phyloP scores from a whole-genome alignment of 2,329 filamentous ascomycete genomes.

The Lasiodiplodia sp. region DNA sequence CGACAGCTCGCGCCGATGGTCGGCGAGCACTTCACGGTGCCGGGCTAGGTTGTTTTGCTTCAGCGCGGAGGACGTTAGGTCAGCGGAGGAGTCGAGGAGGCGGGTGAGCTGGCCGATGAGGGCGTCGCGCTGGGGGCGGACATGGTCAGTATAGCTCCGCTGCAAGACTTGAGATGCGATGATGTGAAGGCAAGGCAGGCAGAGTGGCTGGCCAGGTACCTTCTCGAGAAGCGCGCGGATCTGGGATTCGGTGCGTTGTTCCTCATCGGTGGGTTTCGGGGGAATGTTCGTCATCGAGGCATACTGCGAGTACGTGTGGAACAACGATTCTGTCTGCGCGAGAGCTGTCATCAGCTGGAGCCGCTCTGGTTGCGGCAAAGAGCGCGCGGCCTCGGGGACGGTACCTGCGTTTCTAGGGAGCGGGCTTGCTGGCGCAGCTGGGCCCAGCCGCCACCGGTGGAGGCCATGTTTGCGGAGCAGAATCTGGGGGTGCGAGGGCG shows the following conservation, averaged over 20 bases:
- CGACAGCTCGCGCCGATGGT: slow-evolving; percentile 83
- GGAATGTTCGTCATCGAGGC: slow-evolving; percentile 80
- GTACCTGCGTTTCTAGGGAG: slow-evolving; percentile 86
- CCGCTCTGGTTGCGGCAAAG: slow-evolving; percentile 5
- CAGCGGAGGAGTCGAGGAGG: slow-evolving; percentile 90
- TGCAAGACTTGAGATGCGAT: slow-evolving; percentile 32
- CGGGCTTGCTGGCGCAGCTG: slow-evolving; percentile 93
- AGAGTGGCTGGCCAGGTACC: slow-evolving; percentile 55
- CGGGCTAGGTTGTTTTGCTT: slow-evolving; percentile 96
- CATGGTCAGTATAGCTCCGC: not conserved
- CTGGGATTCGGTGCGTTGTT: slow-evolving; percentile 78
- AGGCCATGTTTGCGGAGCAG: slow-evolving; percentile 42
- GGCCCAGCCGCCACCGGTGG: slow-evolving; percentile 72
- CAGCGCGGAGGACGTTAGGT: slow-evolving; percentile 86
- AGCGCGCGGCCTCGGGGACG: slow-evolving; percentile 33
- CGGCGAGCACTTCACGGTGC: slow-evolving; percentile 85
- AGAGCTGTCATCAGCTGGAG: slow-evolving; percentile 19
- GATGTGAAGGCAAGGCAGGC: slow-evolving; percentile 24
- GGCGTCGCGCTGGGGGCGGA: slow-evolving; percentile 72
- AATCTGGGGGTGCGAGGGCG: slow-evolving; percentile 18
- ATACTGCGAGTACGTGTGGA: slow-evolving; percentile 90
- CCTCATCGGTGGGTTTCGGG: slow-evolving; percentile 83
- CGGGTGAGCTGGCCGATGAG: slow-evolving; percentile 84
- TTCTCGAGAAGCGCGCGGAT: slow-evolving; percentile 85
- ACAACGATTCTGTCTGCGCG: slow-evolving; percentile 80